Percentiles rank a stretch among this genome's conserved stretches.
These are phyloP conservation scores for Phytopythium litorale DNA, from an alignment of 352 stramenopile genomes.

Conservation along the genomic window DNA sequence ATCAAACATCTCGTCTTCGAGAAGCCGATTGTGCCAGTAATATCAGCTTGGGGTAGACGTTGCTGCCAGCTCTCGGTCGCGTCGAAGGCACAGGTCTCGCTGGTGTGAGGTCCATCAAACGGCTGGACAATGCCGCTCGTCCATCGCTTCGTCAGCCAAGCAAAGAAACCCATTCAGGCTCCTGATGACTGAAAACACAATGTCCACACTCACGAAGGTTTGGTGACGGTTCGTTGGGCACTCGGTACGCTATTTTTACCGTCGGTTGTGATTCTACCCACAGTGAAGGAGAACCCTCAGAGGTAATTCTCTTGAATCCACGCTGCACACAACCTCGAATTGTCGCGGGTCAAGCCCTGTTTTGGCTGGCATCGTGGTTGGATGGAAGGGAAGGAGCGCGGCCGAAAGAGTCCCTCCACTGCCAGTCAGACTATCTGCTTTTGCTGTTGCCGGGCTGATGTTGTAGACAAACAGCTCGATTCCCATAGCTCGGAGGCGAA, in stretches of 20 bases:
- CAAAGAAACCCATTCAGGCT: not conserved
- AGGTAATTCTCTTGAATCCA: slow-evolving; percentile 16
- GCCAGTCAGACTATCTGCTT: not conserved
- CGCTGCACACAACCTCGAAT: slow-evolving; percentile 16
- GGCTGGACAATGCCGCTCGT: not conserved
- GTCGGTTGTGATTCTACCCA: slow-evolving; percentile 1
- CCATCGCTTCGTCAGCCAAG: not conserved
- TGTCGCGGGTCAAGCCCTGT: slow-evolving; percentile 13
- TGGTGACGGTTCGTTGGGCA: not conserved
- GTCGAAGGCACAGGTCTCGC: too few relatives aligned
- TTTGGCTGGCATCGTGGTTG: slow-evolving; percentile 18
- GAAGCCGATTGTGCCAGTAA: slow-evolving; percentile 21
- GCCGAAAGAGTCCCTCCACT: not conserved
- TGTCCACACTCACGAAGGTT: not conserved
- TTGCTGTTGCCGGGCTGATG: not conserved
- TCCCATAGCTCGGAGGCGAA: slow-evolving; percentile 13
- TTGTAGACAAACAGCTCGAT: slow-evolving; percentile 18
- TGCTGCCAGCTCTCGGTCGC: not conserved
- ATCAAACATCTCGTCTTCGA: slow-evolving; percentile 28
- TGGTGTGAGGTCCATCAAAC: not conserved
- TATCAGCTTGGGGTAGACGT: slow-evolving; percentile 17
- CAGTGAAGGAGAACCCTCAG: slow-evolving; percentile 18
- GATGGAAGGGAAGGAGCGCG: slow-evolving; percentile 23
- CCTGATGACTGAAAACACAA: not conserved
- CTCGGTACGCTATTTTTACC: not conserved